Conservation (phyloP, 495 filamentous ascomycete genomes). For the Hyphodiscus hymeniophilus region DNA sequence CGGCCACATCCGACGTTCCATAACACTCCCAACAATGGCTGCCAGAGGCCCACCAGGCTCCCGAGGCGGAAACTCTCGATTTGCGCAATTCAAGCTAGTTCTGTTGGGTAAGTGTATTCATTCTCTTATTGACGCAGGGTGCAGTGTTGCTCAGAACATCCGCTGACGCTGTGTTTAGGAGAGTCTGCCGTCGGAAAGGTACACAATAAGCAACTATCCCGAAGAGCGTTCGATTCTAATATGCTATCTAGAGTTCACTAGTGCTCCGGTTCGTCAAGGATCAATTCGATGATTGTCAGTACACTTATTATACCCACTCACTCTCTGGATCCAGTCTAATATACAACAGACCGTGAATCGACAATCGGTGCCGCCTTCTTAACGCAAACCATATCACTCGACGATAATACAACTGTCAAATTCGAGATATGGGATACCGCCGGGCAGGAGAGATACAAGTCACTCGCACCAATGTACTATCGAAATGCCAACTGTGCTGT, state of each 20-base stretch:
- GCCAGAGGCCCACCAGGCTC: slow-evolving; percentile 68
- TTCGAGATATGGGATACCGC: slow-evolving; percentile 99
- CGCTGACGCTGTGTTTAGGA: slow-evolving; percentile 42
- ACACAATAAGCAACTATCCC: slow-evolving; percentile 16
- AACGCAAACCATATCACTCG: slow-evolving; percentile 95
- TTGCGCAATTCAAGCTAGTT: slow-evolving; percentile 99
- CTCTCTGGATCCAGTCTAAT: neutral
- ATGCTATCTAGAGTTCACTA: slow-evolving; percentile 71
- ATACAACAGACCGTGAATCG: slow-evolving; percentile 64
- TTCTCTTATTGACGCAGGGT: neutral
- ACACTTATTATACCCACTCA: neutral
- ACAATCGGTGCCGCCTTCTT: slow-evolving; percentile 98
- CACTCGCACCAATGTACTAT: slow-evolving; percentile 98
- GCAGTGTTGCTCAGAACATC: neutral
- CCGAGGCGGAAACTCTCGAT: slow-evolving; percentile 64
- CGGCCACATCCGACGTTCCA: neutral
- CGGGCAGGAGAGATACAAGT: slow-evolving; percentile 97
- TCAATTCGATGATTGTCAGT: slow-evolving; percentile 86
- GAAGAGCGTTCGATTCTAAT: slow-evolving; percentile 26
- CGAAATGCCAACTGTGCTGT: slow-evolving; percentile 98
- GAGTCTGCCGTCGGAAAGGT: slow-evolving; percentile 99
- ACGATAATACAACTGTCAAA: slow-evolving; percentile 96
- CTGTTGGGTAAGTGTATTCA: slow-evolving; percentile 62
- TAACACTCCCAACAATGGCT: slow-evolving; percentile 52
- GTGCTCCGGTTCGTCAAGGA: slow-evolving; percentile 99